Conservation (phyloP, 2,329 filamentous ascomycete species). For the Phyllosticta capitalensis region DNA sequence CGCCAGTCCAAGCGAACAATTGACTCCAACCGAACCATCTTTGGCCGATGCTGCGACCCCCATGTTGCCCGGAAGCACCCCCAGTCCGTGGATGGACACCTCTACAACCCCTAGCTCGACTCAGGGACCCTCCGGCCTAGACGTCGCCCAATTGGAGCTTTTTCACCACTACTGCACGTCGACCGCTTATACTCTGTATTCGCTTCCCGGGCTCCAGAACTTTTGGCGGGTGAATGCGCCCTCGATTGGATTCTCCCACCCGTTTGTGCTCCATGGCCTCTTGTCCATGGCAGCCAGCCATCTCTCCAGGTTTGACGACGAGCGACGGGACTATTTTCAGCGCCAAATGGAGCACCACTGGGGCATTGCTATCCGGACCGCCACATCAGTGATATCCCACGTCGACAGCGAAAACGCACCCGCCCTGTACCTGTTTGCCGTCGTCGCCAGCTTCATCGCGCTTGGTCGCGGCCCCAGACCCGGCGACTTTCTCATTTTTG, state of each 20-base stretch:
- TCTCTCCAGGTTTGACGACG: slow-evolving; percentile 14
- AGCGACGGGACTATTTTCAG: neutral
- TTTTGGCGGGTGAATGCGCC: slow-evolving; percentile 19
- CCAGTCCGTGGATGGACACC: neutral
- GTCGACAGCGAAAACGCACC: neutral
- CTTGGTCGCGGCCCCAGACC: slow-evolving; percentile 1
- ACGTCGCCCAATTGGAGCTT: slow-evolving; percentile 21
- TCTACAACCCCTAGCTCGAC: neutral
- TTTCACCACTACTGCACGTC: slow-evolving; percentile 24
- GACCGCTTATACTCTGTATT: slow-evolving; percentile 19
- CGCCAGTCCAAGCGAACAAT: neutral
- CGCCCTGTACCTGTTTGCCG: slow-evolving; percentile 2
- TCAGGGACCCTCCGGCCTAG: slow-evolving; percentile 4
- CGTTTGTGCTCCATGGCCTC: slow-evolving; percentile 36
- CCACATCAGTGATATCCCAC: neutral
- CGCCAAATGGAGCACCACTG: slow-evolving; percentile 1
- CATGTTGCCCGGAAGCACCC: neutral
- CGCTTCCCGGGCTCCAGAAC: slow-evolving; percentile 14
- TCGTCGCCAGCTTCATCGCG: slow-evolving; percentile 4
- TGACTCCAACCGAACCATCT: neutral
- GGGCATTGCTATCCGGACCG: neutral
- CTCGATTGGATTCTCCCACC: slow-evolving; percentile 30
- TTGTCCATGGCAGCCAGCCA: slow-evolving; percentile 38
- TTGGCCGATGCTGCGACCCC: neutral
- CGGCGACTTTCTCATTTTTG: slow-evolving; percentile 6